Conservation (phyloP, 805 yeast species). For the Grigorovia jiainica region DNA sequence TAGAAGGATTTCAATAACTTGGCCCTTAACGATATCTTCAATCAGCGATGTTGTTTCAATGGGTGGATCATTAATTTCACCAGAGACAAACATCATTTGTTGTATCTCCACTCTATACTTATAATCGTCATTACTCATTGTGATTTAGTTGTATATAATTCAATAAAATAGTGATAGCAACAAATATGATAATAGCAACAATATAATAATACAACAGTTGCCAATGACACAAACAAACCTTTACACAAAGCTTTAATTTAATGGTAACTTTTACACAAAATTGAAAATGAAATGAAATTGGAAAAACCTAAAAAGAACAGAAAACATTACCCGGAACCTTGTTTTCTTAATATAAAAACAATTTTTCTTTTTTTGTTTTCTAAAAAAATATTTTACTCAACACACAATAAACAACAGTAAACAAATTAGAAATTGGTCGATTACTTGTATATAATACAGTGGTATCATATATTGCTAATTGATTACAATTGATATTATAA, state of each 20-base stretch:
- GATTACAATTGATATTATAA: no score
- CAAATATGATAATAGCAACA: neutral
- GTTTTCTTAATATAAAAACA: neutral
- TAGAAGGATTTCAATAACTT: constrained; percentile 75
- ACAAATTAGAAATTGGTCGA: no score
- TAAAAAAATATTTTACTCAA: no score
- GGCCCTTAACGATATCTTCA: constrained; percentile 91
- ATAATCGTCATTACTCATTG: constrained; percentile 37
- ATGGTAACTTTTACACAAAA: no score
- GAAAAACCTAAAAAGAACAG: neutral
- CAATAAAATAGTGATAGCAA: neutral
- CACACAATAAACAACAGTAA: no score
- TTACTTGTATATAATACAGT: no score
- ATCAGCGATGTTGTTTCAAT: constrained; percentile 83
- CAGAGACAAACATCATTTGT: constrained; percentile 98
- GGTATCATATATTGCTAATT: no score
- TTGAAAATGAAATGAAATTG: neutral
- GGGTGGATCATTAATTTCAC: constrained; percentile 92
- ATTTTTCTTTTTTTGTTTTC: no score
- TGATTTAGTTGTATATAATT: neutral
- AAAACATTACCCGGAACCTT: neutral
- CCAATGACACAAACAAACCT: no score
- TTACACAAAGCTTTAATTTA: no score
- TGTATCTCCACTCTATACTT: constrained; percentile 88
- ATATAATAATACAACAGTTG: no score